Percentiles rank a stretch among this genome's conserved stretches.
phyloP scores from a whole-genome alignment of 345 rosid genomes.

The Camelina laxa region DNA sequence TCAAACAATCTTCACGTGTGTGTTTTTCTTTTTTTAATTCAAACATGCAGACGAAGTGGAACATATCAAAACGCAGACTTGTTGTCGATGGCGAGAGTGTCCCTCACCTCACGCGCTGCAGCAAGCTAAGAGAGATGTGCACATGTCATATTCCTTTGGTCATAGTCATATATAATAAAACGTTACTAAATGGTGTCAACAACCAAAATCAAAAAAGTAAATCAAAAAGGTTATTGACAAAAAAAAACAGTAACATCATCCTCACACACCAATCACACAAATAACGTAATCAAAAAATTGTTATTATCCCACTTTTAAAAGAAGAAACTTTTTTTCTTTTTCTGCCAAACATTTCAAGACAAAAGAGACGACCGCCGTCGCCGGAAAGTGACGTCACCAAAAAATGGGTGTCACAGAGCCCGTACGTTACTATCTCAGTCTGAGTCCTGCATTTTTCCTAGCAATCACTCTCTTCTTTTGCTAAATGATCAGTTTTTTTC shows the following conservation, averaged over 20 bases:
- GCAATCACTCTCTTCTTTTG: background rate
- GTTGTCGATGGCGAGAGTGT: constrained; percentile 13
- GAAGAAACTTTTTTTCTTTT: constrained; percentile 15
- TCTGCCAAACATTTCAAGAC: constrained; percentile 31
- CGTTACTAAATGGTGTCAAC: constrained; percentile 3
- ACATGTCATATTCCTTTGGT: constrained; percentile 27
- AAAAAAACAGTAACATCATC: constrained; percentile 40
- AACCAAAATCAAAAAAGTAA: constrained; percentile 9
- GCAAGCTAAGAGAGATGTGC: background rate
- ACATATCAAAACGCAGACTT: background rate
- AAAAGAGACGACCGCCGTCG: constrained; percentile 44
- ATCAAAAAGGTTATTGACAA: background rate
- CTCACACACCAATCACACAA: constrained; percentile 23
- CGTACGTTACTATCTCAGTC: constrained; percentile 40
- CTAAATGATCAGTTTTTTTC: background rate
- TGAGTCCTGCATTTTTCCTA: background rate
- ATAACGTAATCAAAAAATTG: constrained; percentile 24
- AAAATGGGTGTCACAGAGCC: constrained; percentile 62
- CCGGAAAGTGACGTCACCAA: constrained; percentile 47
- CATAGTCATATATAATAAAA: background rate
- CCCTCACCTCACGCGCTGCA: constrained; percentile 16
- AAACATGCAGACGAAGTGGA: constrained; percentile 24
- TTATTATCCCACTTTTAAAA: background rate
- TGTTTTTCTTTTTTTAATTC: background rate
- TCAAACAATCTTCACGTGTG: constrained; percentile 39